Evolutionary conservation across 352 stramenopile species (phyloP), one percentile per base, ranked within the genome.

Genomic region (Ophiocytium majus): DNA sequence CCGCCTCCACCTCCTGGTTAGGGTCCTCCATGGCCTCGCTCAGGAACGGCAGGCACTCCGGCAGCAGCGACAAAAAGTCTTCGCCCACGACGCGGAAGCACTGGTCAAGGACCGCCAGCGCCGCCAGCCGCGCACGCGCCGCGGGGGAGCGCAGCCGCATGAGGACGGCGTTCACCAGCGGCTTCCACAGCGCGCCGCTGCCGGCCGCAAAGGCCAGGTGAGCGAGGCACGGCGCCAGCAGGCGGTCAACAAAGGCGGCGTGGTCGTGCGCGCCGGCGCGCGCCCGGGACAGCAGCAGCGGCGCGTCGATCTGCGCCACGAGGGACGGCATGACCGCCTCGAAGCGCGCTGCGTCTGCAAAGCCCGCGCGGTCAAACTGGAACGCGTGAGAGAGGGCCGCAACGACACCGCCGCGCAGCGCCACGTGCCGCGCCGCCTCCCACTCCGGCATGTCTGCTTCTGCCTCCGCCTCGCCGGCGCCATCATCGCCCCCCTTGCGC

Each of bases 1-100:
- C 79, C 34, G 28, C 57, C 36, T 84, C 85, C n/a, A 91, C 89
- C 57, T 91, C 88, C 32, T 49, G 63, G 35, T 83, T 50, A 43
- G 79, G 63, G 88, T 91, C 89, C 79, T 91, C 89, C 36, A 91
- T 79, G 19, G 89, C 35, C 74, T 91, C 89, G 50, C 86, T 90
- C n/a, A 91, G 71, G 79, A 88, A 91, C 9, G 86, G 86, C n/a
- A 91, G 19, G 74, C 85, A 90, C 80, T 91, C 89, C 33, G 89
- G 88, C 32, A 91, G 50, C 1, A 91, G 66, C 5, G 63, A n/a
- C 49, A 91, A 66, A 33, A 91, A 91, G 35, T 91, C 88, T 32
- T 91, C 89, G 9, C 89, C 89, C 31, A 91, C 79, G n/a, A 86
- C 78, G 36, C 71, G 31, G 57, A 91, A 91, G 74, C 88, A 89